Percentiles rank a stretch among this genome's conserved stretches.
phyloP scores from a whole-genome alignment of 257 asterid species.

The Solanum chilense region DNA sequence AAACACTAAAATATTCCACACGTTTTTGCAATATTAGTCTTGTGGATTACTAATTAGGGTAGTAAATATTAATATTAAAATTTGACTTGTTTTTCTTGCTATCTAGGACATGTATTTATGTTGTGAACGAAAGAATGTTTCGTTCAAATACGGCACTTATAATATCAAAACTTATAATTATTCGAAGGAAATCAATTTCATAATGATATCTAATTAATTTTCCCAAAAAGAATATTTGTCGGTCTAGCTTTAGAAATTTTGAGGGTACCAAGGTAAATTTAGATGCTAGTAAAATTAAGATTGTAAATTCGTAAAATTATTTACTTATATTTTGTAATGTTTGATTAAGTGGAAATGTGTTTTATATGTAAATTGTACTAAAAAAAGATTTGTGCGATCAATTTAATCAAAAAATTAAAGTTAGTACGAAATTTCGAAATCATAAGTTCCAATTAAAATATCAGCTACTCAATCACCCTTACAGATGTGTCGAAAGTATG shows the following conservation, averaged over 20 bases:
- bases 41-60: background rate
- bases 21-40: background rate
- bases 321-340: background rate
- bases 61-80: background rate
- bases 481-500: background rate
- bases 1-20: background rate
- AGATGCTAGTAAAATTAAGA: background rate
- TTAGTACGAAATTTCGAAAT: background rate
- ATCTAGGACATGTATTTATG: background rate
- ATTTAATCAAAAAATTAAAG: background rate
- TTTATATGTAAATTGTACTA: background rate
- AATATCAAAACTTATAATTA: background rate
- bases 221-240: background rate
- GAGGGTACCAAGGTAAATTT: background rate
- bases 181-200: background rate
- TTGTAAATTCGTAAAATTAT: background rate
- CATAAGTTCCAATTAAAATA: no score
- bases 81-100: background rate
- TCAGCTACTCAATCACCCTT: background rate
- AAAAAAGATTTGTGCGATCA: background rate
- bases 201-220: background rate
- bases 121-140: background rate
- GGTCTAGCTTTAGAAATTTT: background rate
- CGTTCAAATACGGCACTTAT: background rate
- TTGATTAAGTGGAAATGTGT: background rate